Percentiles rank a stretch among this genome's conserved stretches.
Conservation (phyloP, 768 basidiomycete genomes). For the Dioszegia aurantiaca region DNA sequence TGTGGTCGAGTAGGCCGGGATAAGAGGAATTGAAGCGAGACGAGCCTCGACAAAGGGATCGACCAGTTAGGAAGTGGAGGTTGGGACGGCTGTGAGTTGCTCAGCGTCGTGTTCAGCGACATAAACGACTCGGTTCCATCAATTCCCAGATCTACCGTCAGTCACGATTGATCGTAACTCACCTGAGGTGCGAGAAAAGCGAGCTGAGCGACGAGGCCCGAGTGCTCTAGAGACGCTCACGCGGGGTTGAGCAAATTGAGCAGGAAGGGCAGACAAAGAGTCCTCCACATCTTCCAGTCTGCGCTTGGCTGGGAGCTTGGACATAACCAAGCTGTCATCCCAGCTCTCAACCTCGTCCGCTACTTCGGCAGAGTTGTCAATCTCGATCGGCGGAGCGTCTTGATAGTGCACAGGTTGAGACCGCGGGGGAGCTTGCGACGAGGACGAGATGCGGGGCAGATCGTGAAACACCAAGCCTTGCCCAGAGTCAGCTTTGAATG, state of each 20-base stretch:
- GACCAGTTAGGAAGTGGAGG: constrained; percentile 33
- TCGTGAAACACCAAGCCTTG: not conserved
- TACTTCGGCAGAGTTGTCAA: not conserved
- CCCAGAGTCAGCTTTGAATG: not conserved
- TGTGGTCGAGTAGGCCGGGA: not conserved
- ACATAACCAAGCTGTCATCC: constrained; percentile 5
- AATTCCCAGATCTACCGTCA: not conserved
- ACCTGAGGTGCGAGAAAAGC: constrained; percentile 1
- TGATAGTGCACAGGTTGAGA: no score
- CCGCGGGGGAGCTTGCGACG: no score
- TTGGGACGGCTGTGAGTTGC: constrained; percentile 25
- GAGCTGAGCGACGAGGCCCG: not conserved
- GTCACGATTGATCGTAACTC: not conserved
- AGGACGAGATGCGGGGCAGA: no score
- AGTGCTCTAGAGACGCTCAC: not conserved
- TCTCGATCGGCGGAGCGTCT: not conserved
- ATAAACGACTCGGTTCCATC: constrained; percentile 19
- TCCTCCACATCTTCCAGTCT: not conserved
- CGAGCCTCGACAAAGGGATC: constrained; percentile 35
- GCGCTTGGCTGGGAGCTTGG: not conserved
- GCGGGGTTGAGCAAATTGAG: not conserved
- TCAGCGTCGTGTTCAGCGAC: constrained; percentile 37
- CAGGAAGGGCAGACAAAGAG: not conserved
- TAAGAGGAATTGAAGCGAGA: constrained; percentile 17
- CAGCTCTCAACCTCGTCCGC: constrained; percentile 2